Evolutionary conservation across 345 rosid species (phyloP).

Genomic region (Salix brachista): DNA sequence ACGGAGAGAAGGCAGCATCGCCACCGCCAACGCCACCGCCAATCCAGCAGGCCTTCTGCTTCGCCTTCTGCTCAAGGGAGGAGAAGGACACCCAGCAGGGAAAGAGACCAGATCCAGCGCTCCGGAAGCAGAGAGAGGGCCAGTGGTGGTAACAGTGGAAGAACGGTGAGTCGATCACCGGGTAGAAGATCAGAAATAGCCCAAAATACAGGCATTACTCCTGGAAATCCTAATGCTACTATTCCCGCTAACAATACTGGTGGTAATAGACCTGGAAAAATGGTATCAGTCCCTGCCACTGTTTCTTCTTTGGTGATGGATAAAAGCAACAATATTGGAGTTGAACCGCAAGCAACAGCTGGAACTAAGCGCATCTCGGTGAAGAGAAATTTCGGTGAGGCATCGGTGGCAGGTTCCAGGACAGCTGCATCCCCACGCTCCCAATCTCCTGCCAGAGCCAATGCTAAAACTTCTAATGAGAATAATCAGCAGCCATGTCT

Average conservation of each 20-base stretch:
- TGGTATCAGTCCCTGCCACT: conserved; percentile 85
- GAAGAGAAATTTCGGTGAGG: conserved; percentile 55
- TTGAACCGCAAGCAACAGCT: conserved; percentile 14
- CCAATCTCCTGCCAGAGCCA: conserved; percentile 58
- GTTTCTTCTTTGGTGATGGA: conserved; percentile 46
- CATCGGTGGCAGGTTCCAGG: conserved; percentile 22
- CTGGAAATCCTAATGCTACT: conserved; percentile 16
- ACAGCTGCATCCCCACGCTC: conserved; percentile 73
- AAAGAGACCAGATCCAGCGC: conserved; percentile 60
- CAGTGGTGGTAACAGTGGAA: conserved; percentile 32
- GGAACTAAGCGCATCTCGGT: conserved; percentile 53
- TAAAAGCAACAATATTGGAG: conserved; percentile 37
- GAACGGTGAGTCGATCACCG: conserved; percentile 82
- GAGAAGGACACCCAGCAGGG: conserved; percentile 93
- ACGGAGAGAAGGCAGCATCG: conserved; percentile 41
- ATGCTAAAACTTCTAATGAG: conserved; percentile 24
- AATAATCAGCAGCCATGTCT: conserved; percentile 52
- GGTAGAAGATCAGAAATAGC: conserved; percentile 61
- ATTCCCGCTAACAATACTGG: conserved; percentile 5
- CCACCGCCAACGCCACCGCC: conserved; percentile 55
- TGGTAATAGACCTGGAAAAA: conserved; percentile 51
- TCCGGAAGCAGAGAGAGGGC: conserved; percentile 55
- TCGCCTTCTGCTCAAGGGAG: conserved; percentile 52
- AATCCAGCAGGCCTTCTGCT: conserved; percentile 32
- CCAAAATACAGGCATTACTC: background rate